Base-by-base conservation (phyloP, 495 filamentous ascomycete species). In the Tuber brumale region DNA sequence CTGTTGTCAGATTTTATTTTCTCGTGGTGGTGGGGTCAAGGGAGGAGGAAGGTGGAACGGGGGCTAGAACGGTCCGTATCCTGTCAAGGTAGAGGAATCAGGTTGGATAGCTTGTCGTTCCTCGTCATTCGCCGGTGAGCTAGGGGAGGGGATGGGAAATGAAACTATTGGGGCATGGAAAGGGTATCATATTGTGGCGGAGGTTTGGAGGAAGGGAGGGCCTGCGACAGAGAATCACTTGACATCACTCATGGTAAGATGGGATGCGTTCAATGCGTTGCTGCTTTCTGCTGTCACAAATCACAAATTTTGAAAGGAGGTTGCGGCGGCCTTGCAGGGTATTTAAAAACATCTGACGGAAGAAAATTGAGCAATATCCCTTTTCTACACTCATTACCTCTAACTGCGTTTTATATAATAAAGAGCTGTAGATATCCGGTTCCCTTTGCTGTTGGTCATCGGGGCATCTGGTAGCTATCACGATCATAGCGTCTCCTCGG, bases 401-500 rank as follows among this genome's bases (percentile, higher is more conserved):
- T 66, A 14, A 66, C 31, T 35, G 57, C 57, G 27, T 66, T 66
- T 61, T 66, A 8, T 8, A 31, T 61, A 2, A 12, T 18, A 4
- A 35, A 16, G 31, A 35, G 10, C 57, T 66, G 57, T 19, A 19
- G 27, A 66, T 66, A 66, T 66, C 57, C 57, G 57, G 57, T 35
- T 66, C 27, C 12, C 57, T 66, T 35, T 7, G 27, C 31, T 66
- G 57, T 35, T 35, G 57, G 57, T 66, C 57, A 35, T 18, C 57
- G 12, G 57, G 57, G 14, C 57, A 71, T 41, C 70, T 71, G 41
- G 7, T 76, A 76, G 48, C 74, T 76, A 42, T 79, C 74, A 70
- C 66, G 77, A 43, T 74, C 76, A 23, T 57, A 75, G 41, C 73
- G 70, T 39, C 81, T 70, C 46, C 81, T 79, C 75, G 80, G 81